A percentile compares a stretch with the other conserved stretches of the same genome.
Conservation (phyloP, 176 grass and related monocot species). For the Alopecurus myosuroides region DNA sequence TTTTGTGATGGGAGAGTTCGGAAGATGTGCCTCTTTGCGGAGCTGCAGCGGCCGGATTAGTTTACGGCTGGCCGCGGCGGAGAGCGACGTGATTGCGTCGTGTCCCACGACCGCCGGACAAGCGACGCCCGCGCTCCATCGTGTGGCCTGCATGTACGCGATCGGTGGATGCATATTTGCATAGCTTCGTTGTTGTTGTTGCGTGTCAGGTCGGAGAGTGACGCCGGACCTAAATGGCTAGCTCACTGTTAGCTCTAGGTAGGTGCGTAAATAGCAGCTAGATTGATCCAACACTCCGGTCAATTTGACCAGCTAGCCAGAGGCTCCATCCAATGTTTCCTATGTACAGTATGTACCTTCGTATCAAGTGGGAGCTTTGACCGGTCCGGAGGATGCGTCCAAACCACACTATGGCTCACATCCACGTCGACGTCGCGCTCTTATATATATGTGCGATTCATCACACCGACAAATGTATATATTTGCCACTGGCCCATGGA, state of each 20-base stretch:
- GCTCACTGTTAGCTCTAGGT: neutral
- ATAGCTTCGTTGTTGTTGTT: too few relatives aligned
- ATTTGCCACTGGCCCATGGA: neutral
- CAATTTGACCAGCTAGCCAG: neutral
- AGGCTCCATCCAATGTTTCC: neutral
- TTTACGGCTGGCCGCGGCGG: neutral
- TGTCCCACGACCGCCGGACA: constrained; percentile 64
- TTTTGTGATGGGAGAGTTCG: constrained; percentile 31
- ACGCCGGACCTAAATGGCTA: constrained; percentile 33
- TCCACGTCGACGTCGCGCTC: constrained; percentile 7
- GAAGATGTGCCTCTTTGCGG: constrained; percentile 45
- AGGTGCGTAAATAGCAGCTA: neutral
- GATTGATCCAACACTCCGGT: constrained; percentile 10
- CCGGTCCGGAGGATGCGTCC: neutral
- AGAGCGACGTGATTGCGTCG: constrained; percentile 69
- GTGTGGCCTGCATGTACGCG: constrained; percentile 40
- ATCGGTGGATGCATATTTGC: too few relatives aligned
- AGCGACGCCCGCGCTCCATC: neutral
- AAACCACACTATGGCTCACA: neutral
- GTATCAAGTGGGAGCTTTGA: neutral
- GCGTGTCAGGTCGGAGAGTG: constrained; percentile 32
- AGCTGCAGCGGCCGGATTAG: constrained; percentile 24
- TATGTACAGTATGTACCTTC: neutral
- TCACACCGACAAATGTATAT: constrained; percentile 29
- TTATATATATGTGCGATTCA: neutral